A percentile compares a stretch with the other conserved stretches of the same genome.
Conservation (phyloP, 2,329 filamentous ascomycete species). For the Seiridium unicorne region DNA sequence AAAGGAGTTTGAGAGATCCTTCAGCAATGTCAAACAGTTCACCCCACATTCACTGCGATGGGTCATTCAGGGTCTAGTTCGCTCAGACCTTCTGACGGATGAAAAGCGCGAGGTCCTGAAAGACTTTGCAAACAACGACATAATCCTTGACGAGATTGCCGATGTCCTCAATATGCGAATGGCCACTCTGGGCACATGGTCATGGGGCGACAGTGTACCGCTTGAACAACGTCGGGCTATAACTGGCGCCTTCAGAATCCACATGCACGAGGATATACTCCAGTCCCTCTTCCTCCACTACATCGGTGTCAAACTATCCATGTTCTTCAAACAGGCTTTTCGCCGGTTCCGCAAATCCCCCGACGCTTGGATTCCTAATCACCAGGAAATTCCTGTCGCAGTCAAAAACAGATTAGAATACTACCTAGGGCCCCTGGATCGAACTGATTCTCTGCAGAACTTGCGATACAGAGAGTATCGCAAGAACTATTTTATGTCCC, state of each 20-base stretch:
- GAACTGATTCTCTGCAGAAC: conserved; percentile 22
- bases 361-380: conserved; percentile 33
- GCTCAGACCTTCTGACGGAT: conserved; percentile 41
- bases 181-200: conserved; percentile 40
- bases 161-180: conserved; percentile 54
- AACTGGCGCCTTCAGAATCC: conserved; percentile 44
- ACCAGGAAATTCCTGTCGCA: conserved; percentile 24
- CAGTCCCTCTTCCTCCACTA: conserved; percentile 51
- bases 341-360: conserved; percentile 24
- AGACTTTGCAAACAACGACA: conserved; percentile 39
- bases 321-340: conserved; percentile 38
- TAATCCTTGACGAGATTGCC: conserved; percentile 45
- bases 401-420: conserved; percentile 29
- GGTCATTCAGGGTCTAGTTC: conserved; percentile 39
- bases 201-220: conserved; percentile 41
- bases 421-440: conserved; percentile 29
- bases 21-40: conserved; percentile 34
- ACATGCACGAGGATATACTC: conserved; percentile 51
- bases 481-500: conserved; percentile 43
- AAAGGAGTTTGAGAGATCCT: conserved; percentile 25
- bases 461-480: conserved; percentile 28
- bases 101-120: conserved; percentile 39
- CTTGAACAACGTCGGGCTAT: conserved; percentile 46
- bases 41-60: conserved; percentile 29
- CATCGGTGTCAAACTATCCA: conserved; percentile 46